Base-by-base conservation (phyloP, 176 grass and related monocot genomes). In the Thinopyrum elongatum region DNA sequence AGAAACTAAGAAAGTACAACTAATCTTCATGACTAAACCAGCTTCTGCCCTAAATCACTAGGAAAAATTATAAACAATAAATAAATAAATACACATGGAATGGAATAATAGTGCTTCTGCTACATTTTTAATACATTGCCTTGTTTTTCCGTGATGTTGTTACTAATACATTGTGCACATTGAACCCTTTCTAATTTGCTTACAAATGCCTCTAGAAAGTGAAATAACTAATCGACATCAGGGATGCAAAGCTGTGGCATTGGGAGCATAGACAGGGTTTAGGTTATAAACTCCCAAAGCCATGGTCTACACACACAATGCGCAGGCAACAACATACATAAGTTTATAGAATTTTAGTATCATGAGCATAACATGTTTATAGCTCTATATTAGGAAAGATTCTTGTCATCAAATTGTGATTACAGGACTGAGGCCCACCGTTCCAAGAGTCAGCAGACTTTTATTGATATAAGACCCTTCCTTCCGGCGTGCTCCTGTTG, bases 391-490 rank as follows among this genome's bases (percentile, higher is more conserved):
- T 55, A 71, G 65, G 22, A 8, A 70, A 71, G 31, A 61, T 36
- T 70, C 15, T 34, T 27, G 31, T 57, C 7, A 70, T 36, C 11
- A 53, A 34, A 60, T 68, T 71, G 2, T 78, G 78, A 86, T 86
- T 88, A 63, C 42, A 80, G 74, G 71, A 64, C 46, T 38, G 69
- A 61, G 16, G 22, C 79, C 62, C 87, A 99, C 97, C 7, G 97
- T 99, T 93, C 97, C 97, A 88, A 99, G 92, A 90, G 97, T 97
- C 89, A 99, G 90, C 82, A 99, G 85, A 85, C 94, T 97, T 91
- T 99, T 99, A 90, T 99, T 99, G 28, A 99, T 99, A 89, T 99
- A 99, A 89, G 94, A 97, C 89, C 97, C 97, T 92, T 99, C 97
- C 88, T 99, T 99, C 75, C 90, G 89, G 63, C 90, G 97, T 76